phyloP scores from a whole-genome alignment of 1,284 basidiomycete genomes.

The Ustilago bromivora region DNA sequence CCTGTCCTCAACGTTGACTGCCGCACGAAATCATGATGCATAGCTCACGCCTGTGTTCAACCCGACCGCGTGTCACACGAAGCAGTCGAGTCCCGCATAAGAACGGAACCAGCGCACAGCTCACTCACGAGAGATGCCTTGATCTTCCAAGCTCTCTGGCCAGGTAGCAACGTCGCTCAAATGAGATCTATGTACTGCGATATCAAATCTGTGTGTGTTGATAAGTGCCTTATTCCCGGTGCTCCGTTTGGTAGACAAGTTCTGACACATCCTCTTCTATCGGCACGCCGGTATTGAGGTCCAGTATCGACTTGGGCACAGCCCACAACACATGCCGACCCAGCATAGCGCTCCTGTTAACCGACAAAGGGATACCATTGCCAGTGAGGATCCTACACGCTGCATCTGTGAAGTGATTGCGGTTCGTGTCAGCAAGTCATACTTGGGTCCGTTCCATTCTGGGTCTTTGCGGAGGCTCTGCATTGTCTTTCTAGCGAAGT shows the following conservation, averaged over 20 bases:
- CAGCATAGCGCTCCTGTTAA: conserved; percentile 49
- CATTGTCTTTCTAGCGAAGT: conserved; percentile 5
- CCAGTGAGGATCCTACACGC: conserved; percentile 59
- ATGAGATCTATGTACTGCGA: neutral
- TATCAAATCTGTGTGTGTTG: neutral
- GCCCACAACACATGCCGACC: conserved; percentile 15
- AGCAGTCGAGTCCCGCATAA: no score
- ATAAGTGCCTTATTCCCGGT: no score
- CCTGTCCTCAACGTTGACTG: neutral
- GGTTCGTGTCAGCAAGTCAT: conserved; percentile 54
- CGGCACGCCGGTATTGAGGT: conserved; percentile 15
- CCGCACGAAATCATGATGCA: neutral
- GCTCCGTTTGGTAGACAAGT: neutral
- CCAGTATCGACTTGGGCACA: conserved; percentile 20
- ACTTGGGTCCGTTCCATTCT: conserved; percentile 24
- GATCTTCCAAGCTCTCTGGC: neutral
- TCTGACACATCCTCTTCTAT: conserved; percentile 7
- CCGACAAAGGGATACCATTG: conserved; percentile 50
- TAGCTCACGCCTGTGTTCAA: no score
- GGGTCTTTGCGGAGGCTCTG: conserved; percentile 23
- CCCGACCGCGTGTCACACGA: no score
- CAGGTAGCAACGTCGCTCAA: neutral
- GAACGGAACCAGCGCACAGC: no score
- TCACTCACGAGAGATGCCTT: neutral
- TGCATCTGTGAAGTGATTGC: conserved; percentile 65